Percentiles rank a stretch among this genome's conserved stretches.
phyloP scores from a whole-genome alignment of 1,139 yeast genomes.

The Ogataea hybrid region DNA sequence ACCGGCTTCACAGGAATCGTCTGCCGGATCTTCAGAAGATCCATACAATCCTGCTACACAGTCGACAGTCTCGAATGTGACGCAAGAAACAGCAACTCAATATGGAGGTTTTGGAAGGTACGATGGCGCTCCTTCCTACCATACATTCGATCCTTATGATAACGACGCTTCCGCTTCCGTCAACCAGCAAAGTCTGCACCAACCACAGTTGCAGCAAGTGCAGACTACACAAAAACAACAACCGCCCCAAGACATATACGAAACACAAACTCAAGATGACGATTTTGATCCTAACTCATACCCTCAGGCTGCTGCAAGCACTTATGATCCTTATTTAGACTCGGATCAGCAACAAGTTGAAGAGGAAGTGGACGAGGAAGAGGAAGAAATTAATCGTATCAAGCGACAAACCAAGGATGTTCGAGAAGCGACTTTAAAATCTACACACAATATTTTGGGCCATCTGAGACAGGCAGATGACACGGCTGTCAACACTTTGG shows the following conservation, averaged over 20 bases:
- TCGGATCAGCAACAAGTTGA: constrained; percentile 36
- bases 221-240: constrained; percentile 21
- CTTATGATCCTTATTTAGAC: constrained; percentile 25
- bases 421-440: constrained; percentile 74
- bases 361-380: constrained; percentile 77
- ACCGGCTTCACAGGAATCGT: constrained; percentile 10
- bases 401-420: constrained; percentile 68
- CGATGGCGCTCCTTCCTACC: constrained; percentile 21
- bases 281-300: constrained; percentile 30
- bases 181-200: not conserved
- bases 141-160: constrained; percentile 20
- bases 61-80: constrained; percentile 16
- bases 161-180: constrained; percentile 5
- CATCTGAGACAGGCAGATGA: constrained; percentile 93
- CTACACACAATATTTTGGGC: constrained; percentile 81
- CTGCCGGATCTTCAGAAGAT: constrained; percentile 17
- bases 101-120: constrained; percentile 3
- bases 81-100: constrained; percentile 1
- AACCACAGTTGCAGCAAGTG: constrained; percentile 16
- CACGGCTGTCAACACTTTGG: constrained; percentile 84
- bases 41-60: constrained; percentile 20
- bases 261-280: constrained; percentile 9
- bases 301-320: constrained; percentile 27
- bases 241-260: constrained; percentile 23
- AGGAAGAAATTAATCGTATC: constrained; percentile 83